Evolutionary conservation across 345 rosid species (phyloP), one percentile per base, ranked within the genome.

Genomic region (Aurinia saxatilis): DNA sequence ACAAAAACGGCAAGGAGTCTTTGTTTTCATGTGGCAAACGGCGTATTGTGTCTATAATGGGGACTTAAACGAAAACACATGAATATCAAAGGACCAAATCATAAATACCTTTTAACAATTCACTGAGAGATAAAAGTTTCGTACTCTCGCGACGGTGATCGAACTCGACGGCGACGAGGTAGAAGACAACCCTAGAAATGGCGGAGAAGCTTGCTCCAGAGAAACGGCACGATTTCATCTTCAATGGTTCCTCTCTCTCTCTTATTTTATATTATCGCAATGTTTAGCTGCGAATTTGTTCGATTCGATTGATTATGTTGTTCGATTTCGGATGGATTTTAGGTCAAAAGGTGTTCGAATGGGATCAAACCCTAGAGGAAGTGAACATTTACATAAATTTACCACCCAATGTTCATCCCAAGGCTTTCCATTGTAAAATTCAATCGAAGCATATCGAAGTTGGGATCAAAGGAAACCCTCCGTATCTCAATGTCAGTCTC

Each of bases 381-480:
- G 87, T 87, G 21, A 90, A 87, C 40, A 60, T 93, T 49, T 93
- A 93, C 73, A 82, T 90, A 44, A 80, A 50, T 21, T 64, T 84
- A 40, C 96, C 97, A 0, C 86, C 87, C 2, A 87, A 84, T 59
- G 79, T 87, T 68, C 80, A 46, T 23, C 55, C 92, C 6, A 90
- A 93, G 84, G 84, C 75, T 19, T 86, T 90, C 60, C 81, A 80
- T 61, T 93, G 95, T 79, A 90, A 81, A 78, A 82, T 90, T 67
- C 76, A 88, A 58, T 81, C 92, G 30, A 87, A 84, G 50, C 97
- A 93, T 73, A 46, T 93, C 60, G 95, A 87, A 77, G 74, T 93
- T 50, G 92, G 99, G 60, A 87, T 93, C 91, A 87, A 84, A 69
- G 96, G 97, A 80, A 90, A 84, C 77, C 85, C 97, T 72, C 97